Evolutionary conservation across 106 monocot species (phyloP), one percentile per base, ranked within the genome.

Genomic region (Dendrobium chrysotoxum): DNA sequence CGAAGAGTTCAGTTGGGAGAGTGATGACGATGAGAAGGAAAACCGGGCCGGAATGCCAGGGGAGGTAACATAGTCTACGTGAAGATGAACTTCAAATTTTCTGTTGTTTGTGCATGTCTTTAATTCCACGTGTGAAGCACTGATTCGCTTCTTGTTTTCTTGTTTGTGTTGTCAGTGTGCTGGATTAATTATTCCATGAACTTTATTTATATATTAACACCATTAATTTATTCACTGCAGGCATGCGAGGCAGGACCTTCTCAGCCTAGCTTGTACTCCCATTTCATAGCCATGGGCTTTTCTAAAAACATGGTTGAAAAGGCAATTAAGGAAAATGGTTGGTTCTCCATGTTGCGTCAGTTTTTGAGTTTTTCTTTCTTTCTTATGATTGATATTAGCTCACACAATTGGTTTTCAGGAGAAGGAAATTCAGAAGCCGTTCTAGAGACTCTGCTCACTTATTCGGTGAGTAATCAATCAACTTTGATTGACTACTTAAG

Each of bases 231-330:
- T 70, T 35, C 31, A 4, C 18, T 75, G 42, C 20, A 75, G 75
- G 75, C 44, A 4, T 44, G 8, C 23, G 75, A 75, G 42, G 75
- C 75, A 21, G 75, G 75, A 20, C 40, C 75, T 41, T 75, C 75
- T 75, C 75, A 23, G 21, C 21, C 75, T 44, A 75, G 44, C 11
- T 75, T 75, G 16, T 41, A 35, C 44, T 75, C n/a, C 38, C 15
- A 75, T 75, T 75, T 75, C 75, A 44, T 75, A 17, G 75, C 42
- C 1, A 75, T 75, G 75, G 75, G 75, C 1, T 75, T 75, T 44
- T 44, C 42, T 12, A 23, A 44, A 41, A 42, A 75, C 40, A 75
- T 45, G 75, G 75, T 75, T n/a, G 75, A 41, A 38, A 45, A 75
- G 44, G 75, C 40, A 4, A 41, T 75, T 15, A 44, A 44, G 42